Evolutionary conservation across 139 green algal genomes (phyloP), one percentile per base, ranked within the genome.

Genomic region (Haematococcus sp.): DNA sequence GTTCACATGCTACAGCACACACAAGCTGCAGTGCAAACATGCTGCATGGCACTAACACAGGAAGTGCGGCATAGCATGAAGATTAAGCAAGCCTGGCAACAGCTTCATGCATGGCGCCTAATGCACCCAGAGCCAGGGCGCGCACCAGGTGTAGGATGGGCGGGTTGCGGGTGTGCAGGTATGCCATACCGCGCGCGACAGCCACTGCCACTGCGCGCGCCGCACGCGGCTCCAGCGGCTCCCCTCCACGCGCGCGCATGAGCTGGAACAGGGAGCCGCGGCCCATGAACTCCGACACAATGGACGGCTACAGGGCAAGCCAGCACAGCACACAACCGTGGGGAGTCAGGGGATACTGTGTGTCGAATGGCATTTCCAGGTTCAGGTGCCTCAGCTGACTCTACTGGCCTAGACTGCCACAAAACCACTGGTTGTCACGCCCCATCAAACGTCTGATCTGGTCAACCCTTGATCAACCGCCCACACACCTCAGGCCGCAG

Each of bases 141-240:
- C 4, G 32, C 34, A 84, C 86, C 60, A 90, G 79, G 78, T 97
- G 92, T 63, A 97, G 68, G 52, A 97, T 92, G 54, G 92, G 86
- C 3, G 92, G 92, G 19, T 11, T 60, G 44, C 88, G 88, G 23
- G 77, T 87, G 83, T 97, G 92, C 51, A 97, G 82, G 82, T 97
- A 92, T 2, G 84, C 72, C 87, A 94, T 90, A 52, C 88, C 88
- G 3, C 88, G 71, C 17, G 88, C 88, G 4, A 93, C 88, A 34
- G 69, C 71, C 15, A 90, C 44, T 0, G 88, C 84, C 46, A 93
- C 82, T 22, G 81, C 44, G 27, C 72, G 69, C 73, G 86, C 75
- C 31, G 81, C 17, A 16, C 65, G 64, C 1, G 43, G 63, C 1
- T 89, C 79, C 44, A 87, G 74, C 28, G 76, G 71, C 34, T 13